Evolutionary conservation across 495 filamentous ascomycete genomes (phyloP).

Genomic region (Staphylotrichum tortipilum): DNA sequence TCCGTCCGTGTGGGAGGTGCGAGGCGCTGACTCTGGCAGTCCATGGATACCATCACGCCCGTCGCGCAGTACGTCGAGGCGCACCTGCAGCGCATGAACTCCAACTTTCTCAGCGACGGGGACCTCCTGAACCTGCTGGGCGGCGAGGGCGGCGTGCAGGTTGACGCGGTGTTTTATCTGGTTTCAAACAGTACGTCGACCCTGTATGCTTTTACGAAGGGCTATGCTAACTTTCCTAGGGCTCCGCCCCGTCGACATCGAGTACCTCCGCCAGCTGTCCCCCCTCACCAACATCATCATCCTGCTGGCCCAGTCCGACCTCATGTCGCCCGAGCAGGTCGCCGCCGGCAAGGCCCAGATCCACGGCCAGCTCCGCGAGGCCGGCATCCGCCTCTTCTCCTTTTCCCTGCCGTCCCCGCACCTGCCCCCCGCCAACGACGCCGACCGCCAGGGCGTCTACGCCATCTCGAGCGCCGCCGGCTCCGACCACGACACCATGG

Average conservation of each 20-base stretch:
- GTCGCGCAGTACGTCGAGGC: slow-evolving; percentile 69
- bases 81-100: slow-evolving; percentile 57
- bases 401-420: slow-evolving; percentile 39
- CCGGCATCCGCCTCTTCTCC: slow-evolving; percentile 59
- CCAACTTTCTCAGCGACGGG: slow-evolving; percentile 53
- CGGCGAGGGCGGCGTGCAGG: slow-evolving; percentile 78
- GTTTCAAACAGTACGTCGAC: slow-evolving; percentile 38
- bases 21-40: slow-evolving; percentile 27
- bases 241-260: slow-evolving; percentile 63
- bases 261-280: slow-evolving; percentile 65
- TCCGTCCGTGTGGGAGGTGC: not conserved
- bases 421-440: slow-evolving; percentile 15
- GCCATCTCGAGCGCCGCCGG: slow-evolving; percentile 72
- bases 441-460: slow-evolving; percentile 47
- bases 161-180: slow-evolving; percentile 82
- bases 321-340: slow-evolving; percentile 52
- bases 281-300: slow-evolving; percentile 83
- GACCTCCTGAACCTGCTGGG: slow-evolving; percentile 76
- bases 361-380: slow-evolving; percentile 47
- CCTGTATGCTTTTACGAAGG: not conserved
- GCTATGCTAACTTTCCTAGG: slow-evolving; percentile 33
- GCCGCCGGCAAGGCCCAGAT: slow-evolving; percentile 54
- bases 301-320: slow-evolving; percentile 71
- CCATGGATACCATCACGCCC: slow-evolving; percentile 55
- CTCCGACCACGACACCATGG: slow-evolving; percentile 81